Conservation (phyloP, 495 filamentous ascomycete genomes). For the Xylaria flabelliformis region DNA sequence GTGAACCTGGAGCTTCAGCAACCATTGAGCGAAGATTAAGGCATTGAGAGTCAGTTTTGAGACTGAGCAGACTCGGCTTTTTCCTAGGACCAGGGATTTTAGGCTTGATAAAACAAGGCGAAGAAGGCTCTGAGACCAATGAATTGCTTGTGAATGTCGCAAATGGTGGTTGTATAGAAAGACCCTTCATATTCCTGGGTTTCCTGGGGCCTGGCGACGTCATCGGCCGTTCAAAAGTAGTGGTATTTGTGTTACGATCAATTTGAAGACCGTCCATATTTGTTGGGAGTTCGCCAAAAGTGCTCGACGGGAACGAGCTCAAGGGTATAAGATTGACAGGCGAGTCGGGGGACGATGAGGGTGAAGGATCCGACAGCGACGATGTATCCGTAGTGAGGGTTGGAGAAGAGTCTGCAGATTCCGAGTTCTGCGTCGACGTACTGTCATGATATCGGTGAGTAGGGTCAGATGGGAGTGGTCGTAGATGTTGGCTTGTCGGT, state of each 20-base stretch:
- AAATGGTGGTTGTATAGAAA: slow-evolving; percentile 83
- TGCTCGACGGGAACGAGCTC: slow-evolving; percentile 58
- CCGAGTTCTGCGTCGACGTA: slow-evolving; percentile 80
- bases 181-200: slow-evolving; percentile 88
- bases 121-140: slow-evolving; percentile 74
- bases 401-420: slow-evolving; percentile 91
- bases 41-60: slow-evolving; percentile 63
- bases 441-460: slow-evolving; percentile 66
- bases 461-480: slow-evolving; percentile 47
- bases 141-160: slow-evolving; percentile 46
- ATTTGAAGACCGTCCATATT: slow-evolving; percentile 49
- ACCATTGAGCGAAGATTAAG: slow-evolving; percentile 47
- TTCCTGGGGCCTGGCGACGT: slow-evolving; percentile 76
- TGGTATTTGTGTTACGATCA: slow-evolving; percentile 40
- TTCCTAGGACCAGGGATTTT: slow-evolving; percentile 70
- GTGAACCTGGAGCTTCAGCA: slow-evolving; percentile 53
- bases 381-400: slow-evolving; percentile 90
- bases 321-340: slow-evolving; percentile 69
- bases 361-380: slow-evolving; percentile 86
- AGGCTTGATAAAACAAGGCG: slow-evolving; percentile 81
- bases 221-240: slow-evolving; percentile 56
- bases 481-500: slow-evolving; percentile 42
- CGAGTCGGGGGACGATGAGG: slow-evolving; percentile 89
- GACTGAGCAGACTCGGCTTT: slow-evolving; percentile 79
- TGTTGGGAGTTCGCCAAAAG: slow-evolving; percentile 51